Evolutionary conservation across 2,329 filamentous ascomycete species (phyloP).

Genomic region (Cercospora brassicicola): DNA sequence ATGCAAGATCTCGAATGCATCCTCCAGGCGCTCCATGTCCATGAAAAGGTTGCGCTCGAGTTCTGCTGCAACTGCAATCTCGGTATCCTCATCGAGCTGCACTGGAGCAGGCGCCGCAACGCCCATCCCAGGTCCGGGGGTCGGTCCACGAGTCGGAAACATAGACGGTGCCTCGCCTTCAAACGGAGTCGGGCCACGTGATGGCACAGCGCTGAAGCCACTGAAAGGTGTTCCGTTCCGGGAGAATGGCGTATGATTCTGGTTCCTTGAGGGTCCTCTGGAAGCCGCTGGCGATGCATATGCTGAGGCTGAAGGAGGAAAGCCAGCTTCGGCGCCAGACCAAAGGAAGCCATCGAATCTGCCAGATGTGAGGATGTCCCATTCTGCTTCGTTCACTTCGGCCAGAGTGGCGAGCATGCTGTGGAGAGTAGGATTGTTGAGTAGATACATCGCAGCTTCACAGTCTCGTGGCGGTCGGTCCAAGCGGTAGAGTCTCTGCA

Average conservation of each 20-base stretch:
- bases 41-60: slow-evolving; percentile 90
- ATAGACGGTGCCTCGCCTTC: slow-evolving; percentile 34
- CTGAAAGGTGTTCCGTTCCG: slow-evolving; percentile 56
- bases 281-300: slow-evolving; percentile 34
- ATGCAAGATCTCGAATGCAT: slow-evolving; percentile 91
- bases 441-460: slow-evolving; percentile 79
- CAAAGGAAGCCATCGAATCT: slow-evolving; percentile 95
- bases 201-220: slow-evolving; percentile 56
- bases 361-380: slow-evolving; percentile 91
- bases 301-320: slow-evolving; percentile 37
- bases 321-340: slow-evolving; percentile 74
- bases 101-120: slow-evolving; percentile 60
- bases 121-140: slow-evolving; percentile 36
- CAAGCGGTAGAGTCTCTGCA: slow-evolving; percentile 83
- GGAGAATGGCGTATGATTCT: slow-evolving; percentile 44
- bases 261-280: slow-evolving; percentile 43
- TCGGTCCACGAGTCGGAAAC: slow-evolving; percentile 38
- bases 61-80: slow-evolving; percentile 85
- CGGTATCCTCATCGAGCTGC: slow-evolving; percentile 88
- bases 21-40: slow-evolving; percentile 91
- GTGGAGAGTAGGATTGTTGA: slow-evolving; percentile 79
- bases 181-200: slow-evolving; percentile 53
- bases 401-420: slow-evolving; percentile 83
- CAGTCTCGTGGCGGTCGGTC: slow-evolving; percentile 73
- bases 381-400: slow-evolving; percentile 87